Base-by-base conservation (phyloP, 75 land plant genomes). In the Azolla pinnata region DNA sequence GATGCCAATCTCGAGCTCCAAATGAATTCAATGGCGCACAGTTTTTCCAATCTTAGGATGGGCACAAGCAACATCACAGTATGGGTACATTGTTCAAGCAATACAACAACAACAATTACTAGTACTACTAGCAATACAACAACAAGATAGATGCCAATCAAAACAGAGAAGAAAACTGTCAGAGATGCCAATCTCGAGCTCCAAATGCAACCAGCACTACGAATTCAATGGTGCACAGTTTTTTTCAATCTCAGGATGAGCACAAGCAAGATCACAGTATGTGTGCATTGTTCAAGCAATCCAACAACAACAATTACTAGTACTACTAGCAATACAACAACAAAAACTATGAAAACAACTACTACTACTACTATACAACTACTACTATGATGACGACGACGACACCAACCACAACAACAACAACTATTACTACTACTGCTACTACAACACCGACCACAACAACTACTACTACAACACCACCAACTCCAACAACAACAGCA, bases 31-130 rank as follows among this genome's bases (percentile, higher is more conserved):
- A n/a, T n/a, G n/a, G n/a, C n/a, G n/a, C n/a, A n/a, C n/a, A n/a
- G n/a, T n/a, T n/a, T n/a, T n/a, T n/a, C n/a, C n/a, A n/a, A n/a
- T n/a, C n/a, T n/a, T n/a, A n/a, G n/a, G n/a, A n/a, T n/a, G n/a
- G n/a, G n/a, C n/a, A n/a, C n/a, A n/a, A n/a, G n/a, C n/a, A n/a
- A n/a, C n/a, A n/a, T n/a, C n/a, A n/a, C n/a, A n/a, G n/a, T n/a
- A n/a, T n/a, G n/a, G n/a, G n/a, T n/a, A n/a, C n/a, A n/a, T n/a
- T n/a, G n/a, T n/a, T n/a, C n/a, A n/a, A n/a, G n/a, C n/a, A n/a
- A 93, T 72, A 81, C 9, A 47, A 25, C 1, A 30, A 23, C 5
- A 35, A 35, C 40, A 5, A 35, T 5, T 5, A 35, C 5, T 35
- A 5, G 40, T 5, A 5, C 5, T 12, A 35, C 12, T 12, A 5